Base-by-base conservation (phyloP, 192 early-diverging fungal genomes). In the Lobulomyces angularis region DNA sequence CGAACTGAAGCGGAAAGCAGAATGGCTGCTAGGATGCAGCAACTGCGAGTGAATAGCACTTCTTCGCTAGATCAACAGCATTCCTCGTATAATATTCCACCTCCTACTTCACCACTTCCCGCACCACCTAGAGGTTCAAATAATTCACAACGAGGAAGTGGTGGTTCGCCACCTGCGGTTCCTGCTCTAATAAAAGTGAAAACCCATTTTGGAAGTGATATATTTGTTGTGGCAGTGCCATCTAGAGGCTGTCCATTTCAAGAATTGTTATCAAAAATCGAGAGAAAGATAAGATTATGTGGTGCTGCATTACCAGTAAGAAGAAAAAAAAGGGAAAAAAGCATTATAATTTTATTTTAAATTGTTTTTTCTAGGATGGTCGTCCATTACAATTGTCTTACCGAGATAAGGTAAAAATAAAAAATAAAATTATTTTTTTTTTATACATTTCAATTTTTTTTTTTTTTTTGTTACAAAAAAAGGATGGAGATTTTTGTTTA, bases 391-490 rank as follows among this genome's bases (percentile, higher is more conserved):
- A n/a, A n/a, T n/a, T n/a, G n/a, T n/a, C n/a, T n/a, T n/a, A n/a
- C n/a, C n/a, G n/a, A n/a, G n/a, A n/a, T n/a, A n/a, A n/a, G n/a
- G n/a, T n/a, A n/a, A n/a, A n/a, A n/a, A n/a, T n/a, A n/a, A n/a
- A n/a, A n/a, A n/a, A n/a, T n/a, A n/a, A n/a, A n/a, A n/a, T n/a
- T n/a, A n/a, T n/a, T n/a, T n/a, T n/a, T n/a, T n/a, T n/a, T n/a
- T n/a, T n/a, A n/a, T n/a, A n/a, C n/a, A n/a, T n/a, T n/a, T n/a
- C n/a, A n/a, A n/a, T n/a, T n/a, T n/a, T n/a, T n/a, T n/a, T n/a
- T n/a, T n/a, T n/a, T n/a, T n/a, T n/a, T 97, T 43, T 73, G 77
- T 50, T 95, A 96, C 52, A 76, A 80, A 53, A 91, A 97, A 90
- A 95, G 58, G 91, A 92, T 51, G 83, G 86, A 29, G 90, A 95